A percentile compares a stretch with the other conserved stretches of the same genome.
These are phyloP conservation scores for Pythium volutum DNA, from an alignment of 352 stramenopile genomes.

Conservation along the genomic window DNA sequence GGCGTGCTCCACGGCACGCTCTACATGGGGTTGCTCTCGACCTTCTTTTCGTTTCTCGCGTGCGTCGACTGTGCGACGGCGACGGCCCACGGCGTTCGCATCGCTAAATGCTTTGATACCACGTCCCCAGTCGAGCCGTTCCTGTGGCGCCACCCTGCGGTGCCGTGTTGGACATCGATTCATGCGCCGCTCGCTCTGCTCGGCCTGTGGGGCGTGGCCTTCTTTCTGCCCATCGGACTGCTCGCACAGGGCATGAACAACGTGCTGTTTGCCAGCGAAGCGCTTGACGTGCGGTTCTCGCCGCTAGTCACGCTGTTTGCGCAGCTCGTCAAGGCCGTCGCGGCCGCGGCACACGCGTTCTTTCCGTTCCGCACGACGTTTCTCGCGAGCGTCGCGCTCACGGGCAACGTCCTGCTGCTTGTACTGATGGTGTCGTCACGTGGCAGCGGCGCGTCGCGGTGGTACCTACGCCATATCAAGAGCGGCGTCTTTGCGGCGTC, in stretches of 20 bases:
- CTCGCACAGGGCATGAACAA: constrained; percentile 61
- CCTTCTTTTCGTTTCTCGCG: constrained; percentile 56
- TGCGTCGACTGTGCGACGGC: constrained; percentile 39
- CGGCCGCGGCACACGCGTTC: constrained; percentile 40
- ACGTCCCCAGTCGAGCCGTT: too few relatives aligned
- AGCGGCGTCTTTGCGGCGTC: constrained; percentile 53
- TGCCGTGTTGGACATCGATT: constrained; percentile 39
- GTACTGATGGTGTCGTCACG: constrained; percentile 27
- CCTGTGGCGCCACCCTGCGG: constrained; percentile 34
- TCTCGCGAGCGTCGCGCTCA: constrained; percentile 35
- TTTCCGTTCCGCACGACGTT: constrained; percentile 39
- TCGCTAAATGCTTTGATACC: constrained; percentile 23
- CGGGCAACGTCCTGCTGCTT: constrained; percentile 36
- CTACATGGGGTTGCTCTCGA: constrained; percentile 61
- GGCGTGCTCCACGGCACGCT: constrained; percentile 43
- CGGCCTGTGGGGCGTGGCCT: constrained; percentile 51
- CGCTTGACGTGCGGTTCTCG: constrained; percentile 64
- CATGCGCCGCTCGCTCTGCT: constrained; percentile 49
- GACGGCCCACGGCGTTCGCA: constrained; percentile 3
- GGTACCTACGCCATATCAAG: constrained; percentile 56
- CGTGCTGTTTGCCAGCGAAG: constrained; percentile 58
- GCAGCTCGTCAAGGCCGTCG: constrained; percentile 51
- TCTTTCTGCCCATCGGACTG: constrained; percentile 57
- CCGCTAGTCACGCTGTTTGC: constrained; percentile 46
- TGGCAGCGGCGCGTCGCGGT: constrained; percentile 46